Base-by-base conservation (phyloP, 495 filamentous ascomycete species). In the Sordaria brevicollis region DNA sequence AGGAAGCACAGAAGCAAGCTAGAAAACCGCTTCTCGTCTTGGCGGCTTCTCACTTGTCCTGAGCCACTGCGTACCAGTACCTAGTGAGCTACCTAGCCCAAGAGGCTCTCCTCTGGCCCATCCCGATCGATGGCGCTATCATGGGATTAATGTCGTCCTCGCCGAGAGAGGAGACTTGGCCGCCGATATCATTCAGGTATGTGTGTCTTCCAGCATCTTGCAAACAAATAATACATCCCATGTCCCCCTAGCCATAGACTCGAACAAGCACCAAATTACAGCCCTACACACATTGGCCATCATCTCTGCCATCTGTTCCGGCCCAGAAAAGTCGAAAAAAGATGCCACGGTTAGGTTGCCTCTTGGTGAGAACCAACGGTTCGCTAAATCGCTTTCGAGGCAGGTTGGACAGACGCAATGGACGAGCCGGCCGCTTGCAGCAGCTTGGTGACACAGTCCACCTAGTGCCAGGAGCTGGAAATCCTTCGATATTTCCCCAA, bases 21-120 rank as follows among this genome's bases (percentile, higher is more conserved):
- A 65, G 67, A 67, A 69, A 54, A n/a, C 21, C 25, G 9, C 66
- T 70, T 75, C 72, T 72, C 74, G 74, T 71, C 75, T 77, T 75
- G 75, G 75, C 75, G 65, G 39, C 54, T 43, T 68, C 69, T 70
- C 17, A 33, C 69, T 54, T 25, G 19, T 54, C 43, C 43, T 54
- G 43, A 19, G 9, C 11, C 49, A 57, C 49, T 62, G 25, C 5
- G 49, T 62, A 62, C 49, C 49, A 3, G 25, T 31, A 62, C 49
- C 49, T 17, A 8, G 6, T 15, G 11, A 62, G 49, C 49, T 62
- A 36, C 35, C 35, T 36, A 57, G 25, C 21, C 49, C 49, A 57
- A n/a, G 49, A 57, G 25, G 25, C 5, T 57, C 5, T 57, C 2
- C 49, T 31, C 10, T 57, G 49, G 49, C 25, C 49, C 49, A 13